Evolutionary conservation across 108 stramenopile genomes (phyloP), one percentile per base, ranked within the genome.

Genomic region (Discostella pseudostelligera): DNA sequence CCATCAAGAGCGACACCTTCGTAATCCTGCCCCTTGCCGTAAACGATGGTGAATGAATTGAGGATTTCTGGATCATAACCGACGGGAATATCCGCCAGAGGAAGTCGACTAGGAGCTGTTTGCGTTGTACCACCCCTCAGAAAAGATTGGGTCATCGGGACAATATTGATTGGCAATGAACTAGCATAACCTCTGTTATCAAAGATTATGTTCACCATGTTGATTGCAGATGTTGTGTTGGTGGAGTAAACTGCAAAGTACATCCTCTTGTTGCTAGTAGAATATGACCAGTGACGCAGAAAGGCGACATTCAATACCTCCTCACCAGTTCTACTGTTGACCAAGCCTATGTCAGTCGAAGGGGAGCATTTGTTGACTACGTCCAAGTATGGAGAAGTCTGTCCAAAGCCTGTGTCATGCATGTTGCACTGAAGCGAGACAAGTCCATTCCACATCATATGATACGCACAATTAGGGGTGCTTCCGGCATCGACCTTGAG

Each of bases 1-100:
- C 55, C 55, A 19, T 35, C 32, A 39, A 47, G 24, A 3, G 20
- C 22, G 2, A 0, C 1, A n/a, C 26, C 49, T 14, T 13, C 22
- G 9, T 69, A 62, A 13, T 69, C 67, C 3, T 69, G 60, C 1
- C 59, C 67, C 11, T 65, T 35, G 0, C 69, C 69, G 16, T 65
- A 65, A 25, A 70, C 62, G 24, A 40, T 65, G 0, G 69, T 70
- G 1, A 70, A 54, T 11, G 50, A 20, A 17, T 65, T 24, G 4
- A 70, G 46, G 3, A 51, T 35, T 13, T 17, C 36, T 4, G 69
- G 69, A 51, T 70, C 35, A 19, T 70, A 64, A 0, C 12, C 37
- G 0, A 42, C 21, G 5, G 55, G 55, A 8, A 56, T 4, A 17
- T 4, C 2, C 0, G 2, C 11, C n/a, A 56, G n/a, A 6, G 50